These are phyloP conservation scores for Aspergillus luchuensis DNA, from an alignment of 2,329 filamentous ascomycete species.

Conservation along the genomic window DNA sequence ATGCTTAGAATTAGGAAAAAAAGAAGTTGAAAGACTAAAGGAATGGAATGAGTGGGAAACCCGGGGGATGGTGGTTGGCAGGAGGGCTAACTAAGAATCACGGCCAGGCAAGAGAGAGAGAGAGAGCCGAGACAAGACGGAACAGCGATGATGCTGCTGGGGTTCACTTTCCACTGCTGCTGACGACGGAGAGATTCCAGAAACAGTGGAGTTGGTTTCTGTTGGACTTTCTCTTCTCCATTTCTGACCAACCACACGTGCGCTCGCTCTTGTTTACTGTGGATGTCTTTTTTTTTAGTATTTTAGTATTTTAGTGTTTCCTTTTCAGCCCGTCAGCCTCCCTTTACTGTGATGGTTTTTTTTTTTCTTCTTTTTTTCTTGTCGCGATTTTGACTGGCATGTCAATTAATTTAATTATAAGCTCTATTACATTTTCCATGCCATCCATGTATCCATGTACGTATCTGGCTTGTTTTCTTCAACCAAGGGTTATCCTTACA, in stretches of 20 bases:
- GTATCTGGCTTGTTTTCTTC: too few species aligned
- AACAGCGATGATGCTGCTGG: constrained; percentile 6
- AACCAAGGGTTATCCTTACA: too few species aligned
- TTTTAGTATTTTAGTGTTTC: too few species aligned
- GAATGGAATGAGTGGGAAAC: neutral
- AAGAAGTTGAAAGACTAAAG: neutral
- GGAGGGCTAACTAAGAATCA: neutral
- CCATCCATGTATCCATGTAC: neutral
- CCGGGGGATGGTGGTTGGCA: neutral
- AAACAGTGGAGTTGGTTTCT: constrained; percentile 5
- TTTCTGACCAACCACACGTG: neutral
- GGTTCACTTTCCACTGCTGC: neutral
- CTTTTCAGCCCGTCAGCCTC: neutral
- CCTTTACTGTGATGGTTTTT: neutral
- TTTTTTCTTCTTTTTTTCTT: neutral
- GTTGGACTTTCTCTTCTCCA: neutral
- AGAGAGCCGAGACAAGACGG: neutral
- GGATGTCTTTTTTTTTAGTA: too few species aligned
- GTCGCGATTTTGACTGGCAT: neutral
- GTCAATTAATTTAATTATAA: neutral
- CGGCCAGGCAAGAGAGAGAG: neutral
- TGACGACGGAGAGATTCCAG: constrained; percentile 8
- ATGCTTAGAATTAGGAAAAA: too few species aligned
- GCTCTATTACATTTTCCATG: neutral
- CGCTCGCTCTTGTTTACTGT: neutral